Percentiles rank a stretch among this genome's conserved stretches.
phyloP scores from a whole-genome alignment of 1,284 basidiomycete genomes.

The Polyporus tsugae region DNA sequence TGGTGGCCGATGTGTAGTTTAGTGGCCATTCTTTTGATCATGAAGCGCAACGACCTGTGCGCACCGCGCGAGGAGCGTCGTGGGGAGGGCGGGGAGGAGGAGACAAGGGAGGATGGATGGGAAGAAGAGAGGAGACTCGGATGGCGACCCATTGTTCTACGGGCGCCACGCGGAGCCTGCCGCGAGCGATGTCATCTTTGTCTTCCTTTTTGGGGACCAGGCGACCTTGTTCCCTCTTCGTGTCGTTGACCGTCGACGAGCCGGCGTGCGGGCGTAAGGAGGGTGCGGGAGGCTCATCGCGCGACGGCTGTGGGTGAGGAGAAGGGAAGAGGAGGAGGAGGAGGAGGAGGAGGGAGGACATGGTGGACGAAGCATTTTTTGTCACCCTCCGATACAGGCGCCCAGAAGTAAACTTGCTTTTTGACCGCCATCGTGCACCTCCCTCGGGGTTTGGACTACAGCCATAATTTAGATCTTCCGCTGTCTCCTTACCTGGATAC shows the following conservation, averaged over 20 bases:
- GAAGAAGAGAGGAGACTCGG: constrained; percentile 21
- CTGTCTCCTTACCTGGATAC: too few relatives aligned
- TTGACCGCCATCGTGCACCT: too few relatives aligned
- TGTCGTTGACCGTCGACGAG: not conserved
- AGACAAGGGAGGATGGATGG: constrained; percentile 16
- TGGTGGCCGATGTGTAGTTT: constrained; percentile 45
- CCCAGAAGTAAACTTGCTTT: too few relatives aligned
- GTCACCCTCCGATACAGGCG: too few relatives aligned
- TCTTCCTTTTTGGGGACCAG: constrained; percentile 18
- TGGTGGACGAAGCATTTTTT: too few relatives aligned
- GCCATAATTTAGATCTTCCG: too few relatives aligned
- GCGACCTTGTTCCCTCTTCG: constrained; percentile 16
- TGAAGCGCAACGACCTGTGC: constrained; percentile 30
- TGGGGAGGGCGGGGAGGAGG: constrained; percentile 12
- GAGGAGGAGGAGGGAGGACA: too few relatives aligned
- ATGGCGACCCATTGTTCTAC: constrained; percentile 29
- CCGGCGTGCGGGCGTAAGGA: not conserved
- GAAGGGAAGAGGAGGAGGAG: too few relatives aligned
- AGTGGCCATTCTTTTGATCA: constrained; percentile 55
- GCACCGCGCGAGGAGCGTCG: constrained; percentile 24
- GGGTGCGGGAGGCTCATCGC: not conserved
- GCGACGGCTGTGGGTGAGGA: not conserved
- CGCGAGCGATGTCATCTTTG: constrained; percentile 30
- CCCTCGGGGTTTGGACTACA: too few relatives aligned
- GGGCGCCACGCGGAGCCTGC: constrained; percentile 27